Conservation (phyloP, 139 green algal genomes). For the Coelastrella sp. region DNA sequence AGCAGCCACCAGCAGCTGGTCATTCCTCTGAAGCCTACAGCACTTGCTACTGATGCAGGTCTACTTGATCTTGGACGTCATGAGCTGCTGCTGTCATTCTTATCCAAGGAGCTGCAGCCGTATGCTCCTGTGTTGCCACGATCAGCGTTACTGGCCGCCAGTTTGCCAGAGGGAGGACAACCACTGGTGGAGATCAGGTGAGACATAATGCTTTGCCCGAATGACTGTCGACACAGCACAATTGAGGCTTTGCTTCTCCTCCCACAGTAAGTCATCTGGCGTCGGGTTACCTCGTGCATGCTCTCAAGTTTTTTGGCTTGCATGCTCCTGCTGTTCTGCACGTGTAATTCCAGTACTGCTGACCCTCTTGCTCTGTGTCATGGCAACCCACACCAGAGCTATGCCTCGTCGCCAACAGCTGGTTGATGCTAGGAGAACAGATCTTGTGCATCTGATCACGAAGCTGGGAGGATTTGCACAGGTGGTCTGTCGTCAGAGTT, state of each 20-base stretch:
- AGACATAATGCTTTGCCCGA: no score
- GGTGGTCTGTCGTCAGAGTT: no score
- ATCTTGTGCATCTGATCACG: neutral
- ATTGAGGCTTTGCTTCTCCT: no score
- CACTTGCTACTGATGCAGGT: neutral
- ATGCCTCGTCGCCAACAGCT: constrained; percentile 30
- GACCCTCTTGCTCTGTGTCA: no score
- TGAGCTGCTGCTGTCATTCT: constrained; percentile 32
- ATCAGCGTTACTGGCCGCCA: neutral
- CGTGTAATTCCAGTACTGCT: no score
- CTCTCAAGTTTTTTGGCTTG: no score
- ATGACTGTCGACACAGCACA: no score
- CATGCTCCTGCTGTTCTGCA: no score
- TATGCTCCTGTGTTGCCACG: neutral
- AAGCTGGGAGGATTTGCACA: constrained; percentile 28
- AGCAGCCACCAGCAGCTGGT: neutral
- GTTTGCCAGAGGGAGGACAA: neutral
- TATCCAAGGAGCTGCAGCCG: constrained; percentile 22
- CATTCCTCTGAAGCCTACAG: neutral
- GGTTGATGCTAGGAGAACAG: constrained; percentile 1
- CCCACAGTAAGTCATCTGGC: no score
- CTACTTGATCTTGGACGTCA: constrained; percentile 4
- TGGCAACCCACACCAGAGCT: no score
- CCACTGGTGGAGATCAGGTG: constrained; percentile 1
- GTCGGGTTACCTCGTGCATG: no score